Evolutionary conservation across 1,284 basidiomycete genomes (phyloP), one percentile per base, ranked within the genome.

Genomic region (Ganoderma resinaceum): DNA sequence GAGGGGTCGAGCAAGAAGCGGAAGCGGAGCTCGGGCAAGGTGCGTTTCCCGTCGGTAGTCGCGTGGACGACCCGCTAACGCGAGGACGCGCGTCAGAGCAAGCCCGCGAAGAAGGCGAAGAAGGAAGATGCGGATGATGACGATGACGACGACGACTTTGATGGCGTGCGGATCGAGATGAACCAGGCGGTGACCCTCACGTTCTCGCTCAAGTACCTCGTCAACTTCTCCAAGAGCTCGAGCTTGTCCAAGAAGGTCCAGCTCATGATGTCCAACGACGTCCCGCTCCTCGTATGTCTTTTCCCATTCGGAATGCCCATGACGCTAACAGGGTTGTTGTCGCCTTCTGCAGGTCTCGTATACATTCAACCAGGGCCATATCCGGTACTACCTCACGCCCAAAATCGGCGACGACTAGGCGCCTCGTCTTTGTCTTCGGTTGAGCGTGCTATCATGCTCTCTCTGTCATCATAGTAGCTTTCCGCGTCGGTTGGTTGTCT

Each of bases 121-220:
- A 86, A 85, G 68, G 80, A 80, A 58, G 76, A 68, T 4, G 85
- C 84, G 1, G 86, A 88, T 43, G 58, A 60, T 0, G 81, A 74
- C 42, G 76, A 74, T 38, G 76, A 78, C 16, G 76, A 76, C 20
- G 80, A 86, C 3, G 85, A 84, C 9, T 72, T 80, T 9, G 87
- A 84, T 61, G 89, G 88, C 61, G 92, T 97, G 65, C 81, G 84
- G 71, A 95, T 98, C 78, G 90, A 94, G 81, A 92, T 97, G 86
- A 95, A 95, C 78, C 92, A 94, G 80, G 91, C 95, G 74, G 97
- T 99, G 73, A 91, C 91, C 52, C 86, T 99, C 66, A 99, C 96
- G 1, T 99, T 99, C 84, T 96, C 94, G 43, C 87, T 99, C 77
- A 99, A 99, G 82, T 99, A 99, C 82, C 90, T 99, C 37, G 90